Conservation (phyloP, 169 alveolate genomes). For the Plasmodium vivax region DNA sequence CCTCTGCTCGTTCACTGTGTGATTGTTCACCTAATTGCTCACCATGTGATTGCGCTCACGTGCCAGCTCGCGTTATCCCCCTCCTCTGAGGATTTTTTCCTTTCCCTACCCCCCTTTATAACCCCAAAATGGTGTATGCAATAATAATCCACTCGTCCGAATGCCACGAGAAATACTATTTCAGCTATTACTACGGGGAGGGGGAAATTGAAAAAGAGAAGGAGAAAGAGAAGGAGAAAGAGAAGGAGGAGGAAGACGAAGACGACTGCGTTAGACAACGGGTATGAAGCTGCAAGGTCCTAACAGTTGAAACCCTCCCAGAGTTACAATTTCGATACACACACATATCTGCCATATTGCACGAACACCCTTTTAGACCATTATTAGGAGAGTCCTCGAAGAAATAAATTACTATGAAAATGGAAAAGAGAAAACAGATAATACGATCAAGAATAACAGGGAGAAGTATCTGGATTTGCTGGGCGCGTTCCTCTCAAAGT, state of each 20-base stretch:
- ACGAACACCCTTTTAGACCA: background rate
- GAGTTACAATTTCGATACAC: background rate
- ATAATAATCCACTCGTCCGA: conserved; percentile 57
- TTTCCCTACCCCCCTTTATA: background rate
- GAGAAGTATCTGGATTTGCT: conserved; percentile 48
- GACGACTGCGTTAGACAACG: conserved; percentile 26
- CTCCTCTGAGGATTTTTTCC: background rate
- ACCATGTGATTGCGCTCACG: background rate
- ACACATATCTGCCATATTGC: background rate
- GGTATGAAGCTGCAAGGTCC: conserved; percentile 5
- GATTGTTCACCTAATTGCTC: background rate
- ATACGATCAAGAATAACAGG: background rate
- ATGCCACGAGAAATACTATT: conserved; percentile 3
- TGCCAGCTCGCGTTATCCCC: background rate
- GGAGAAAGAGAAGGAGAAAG: background rate
- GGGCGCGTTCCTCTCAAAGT: conserved; percentile 35
- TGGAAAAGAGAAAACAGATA: conserved; percentile 4
- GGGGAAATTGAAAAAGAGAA: background rate
- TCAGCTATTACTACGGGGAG: conserved; percentile 21
- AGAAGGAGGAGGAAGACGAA: background rate
- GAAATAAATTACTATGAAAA: conserved; percentile 39
- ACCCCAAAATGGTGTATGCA: conserved; percentile 27
- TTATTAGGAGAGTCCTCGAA: conserved; percentile 43
- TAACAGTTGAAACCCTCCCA: background rate
- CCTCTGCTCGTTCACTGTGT: background rate